Percentiles rank a stretch among this genome's conserved stretches.
phyloP scores from a whole-genome alignment of 805 yeast genomes.

The Yamadazyma nakazawae region DNA sequence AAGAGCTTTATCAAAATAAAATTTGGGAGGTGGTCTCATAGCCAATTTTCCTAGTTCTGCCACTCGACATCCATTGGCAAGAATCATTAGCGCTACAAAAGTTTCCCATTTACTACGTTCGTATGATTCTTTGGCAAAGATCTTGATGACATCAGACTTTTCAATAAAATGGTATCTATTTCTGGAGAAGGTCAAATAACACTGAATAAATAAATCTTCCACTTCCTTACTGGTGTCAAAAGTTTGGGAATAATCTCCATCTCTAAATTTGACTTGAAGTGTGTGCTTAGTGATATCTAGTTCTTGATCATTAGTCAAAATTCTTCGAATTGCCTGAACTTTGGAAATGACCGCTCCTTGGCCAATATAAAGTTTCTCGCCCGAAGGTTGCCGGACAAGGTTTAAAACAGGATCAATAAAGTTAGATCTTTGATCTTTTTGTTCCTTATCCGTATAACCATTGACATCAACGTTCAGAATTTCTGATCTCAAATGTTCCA shows the following conservation, averaged over 20 bases:
- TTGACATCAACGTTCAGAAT: conserved; percentile 1
- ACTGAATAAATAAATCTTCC: conserved; percentile 7
- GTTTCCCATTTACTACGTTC: conserved; percentile 9
- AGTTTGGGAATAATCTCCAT: background rate
- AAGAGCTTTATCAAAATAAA: conserved; percentile 9
- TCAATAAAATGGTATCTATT: conserved; percentile 11
- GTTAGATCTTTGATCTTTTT: background rate
- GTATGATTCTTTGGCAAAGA: conserved; percentile 1
- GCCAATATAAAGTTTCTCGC: conserved; percentile 18
- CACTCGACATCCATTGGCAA: conserved; percentile 10
- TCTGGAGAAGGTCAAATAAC: conserved; percentile 8
- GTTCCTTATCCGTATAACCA: conserved; percentile 1
- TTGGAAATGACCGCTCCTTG: conserved; percentile 21
- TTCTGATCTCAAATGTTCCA: conserved; percentile 1
- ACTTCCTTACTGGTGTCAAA: background rate
- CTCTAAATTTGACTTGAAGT: background rate
- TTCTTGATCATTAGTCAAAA: conserved; percentile 11
- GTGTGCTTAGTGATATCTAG: background rate
- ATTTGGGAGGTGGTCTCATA: conserved; percentile 6
- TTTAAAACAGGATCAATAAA: conserved; percentile 8
- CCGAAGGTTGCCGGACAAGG: conserved; percentile 8
- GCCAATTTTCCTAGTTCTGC: conserved; percentile 8
- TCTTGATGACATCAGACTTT: conserved; percentile 3
- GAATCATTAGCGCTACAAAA: conserved; percentile 6
- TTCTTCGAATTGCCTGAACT: conserved; percentile 20